These are phyloP conservation scores for Geotrichum australiense DNA, from an alignment of 1,139 yeast species.

Conservation along the genomic window DNA sequence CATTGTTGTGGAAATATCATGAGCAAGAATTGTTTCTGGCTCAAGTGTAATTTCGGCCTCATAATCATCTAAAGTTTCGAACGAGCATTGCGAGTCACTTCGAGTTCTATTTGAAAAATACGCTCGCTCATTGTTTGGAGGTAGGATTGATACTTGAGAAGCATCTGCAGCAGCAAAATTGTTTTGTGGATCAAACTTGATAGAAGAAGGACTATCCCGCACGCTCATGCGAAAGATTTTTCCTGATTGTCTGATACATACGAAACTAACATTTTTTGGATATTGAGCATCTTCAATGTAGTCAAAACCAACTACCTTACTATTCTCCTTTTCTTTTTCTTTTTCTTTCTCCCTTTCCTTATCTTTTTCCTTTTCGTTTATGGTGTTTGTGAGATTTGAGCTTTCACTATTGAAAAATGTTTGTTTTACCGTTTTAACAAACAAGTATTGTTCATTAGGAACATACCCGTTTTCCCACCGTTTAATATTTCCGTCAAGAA, in stretches of 20 bases:
- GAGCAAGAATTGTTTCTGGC: slow-evolving; percentile 25
- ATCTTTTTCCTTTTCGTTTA: too few species aligned
- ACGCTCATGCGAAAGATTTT: slow-evolving; percentile 77
- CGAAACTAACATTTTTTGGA: slow-evolving; percentile 46
- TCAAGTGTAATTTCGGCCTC: slow-evolving; percentile 27
- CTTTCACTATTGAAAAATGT: slow-evolving; percentile 52
- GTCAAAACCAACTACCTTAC: slow-evolving; percentile 79
- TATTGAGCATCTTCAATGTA: slow-evolving; percentile 53
- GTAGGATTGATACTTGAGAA: slow-evolving; percentile 40
- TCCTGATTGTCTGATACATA: slow-evolving; percentile 88
- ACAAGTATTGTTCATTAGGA: slow-evolving; percentile 44
- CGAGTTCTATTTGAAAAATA: slow-evolving; percentile 1
- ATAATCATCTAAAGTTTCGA: slow-evolving; percentile 28
- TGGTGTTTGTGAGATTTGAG: neutral
- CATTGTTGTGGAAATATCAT: slow-evolving; percentile 41
- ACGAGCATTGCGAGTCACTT: slow-evolving; percentile 6
- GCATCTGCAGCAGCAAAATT: slow-evolving; percentile 65
- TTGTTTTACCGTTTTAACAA: slow-evolving; percentile 72
- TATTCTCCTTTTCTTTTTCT: slow-evolving; percentile 35
- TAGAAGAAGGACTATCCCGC: slow-evolving; percentile 56
- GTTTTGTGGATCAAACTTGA: slow-evolving; percentile 64
- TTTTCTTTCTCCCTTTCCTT: neutral
- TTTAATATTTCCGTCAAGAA: slow-evolving; percentile 70
- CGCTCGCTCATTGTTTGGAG: slow-evolving; percentile 9
- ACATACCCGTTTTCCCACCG: slow-evolving; percentile 74